These are phyloP conservation scores for Eucommia ulmoides DNA, from an alignment of 257 asterid genomes.

Conservation along the genomic window DNA sequence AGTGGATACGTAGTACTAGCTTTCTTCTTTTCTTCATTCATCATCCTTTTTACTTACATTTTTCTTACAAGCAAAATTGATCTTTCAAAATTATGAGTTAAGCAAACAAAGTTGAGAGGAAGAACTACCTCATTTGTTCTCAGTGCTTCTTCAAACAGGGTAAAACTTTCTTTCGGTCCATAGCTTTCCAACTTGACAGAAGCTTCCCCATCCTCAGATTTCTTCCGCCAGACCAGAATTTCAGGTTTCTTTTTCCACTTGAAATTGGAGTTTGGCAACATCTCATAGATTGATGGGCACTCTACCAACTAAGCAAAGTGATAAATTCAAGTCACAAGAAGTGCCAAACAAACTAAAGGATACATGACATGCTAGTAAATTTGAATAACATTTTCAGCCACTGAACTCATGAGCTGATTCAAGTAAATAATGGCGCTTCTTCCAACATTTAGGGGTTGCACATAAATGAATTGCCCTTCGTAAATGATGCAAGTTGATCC, in stretches of 20 bases:
- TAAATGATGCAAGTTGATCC: no score
- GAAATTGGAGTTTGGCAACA: slow-evolving; percentile 61
- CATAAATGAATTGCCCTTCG: no score
- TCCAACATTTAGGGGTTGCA: no score
- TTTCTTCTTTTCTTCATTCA: no score
- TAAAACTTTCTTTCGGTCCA: slow-evolving; percentile 28
- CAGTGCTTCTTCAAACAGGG: slow-evolving; percentile 59
- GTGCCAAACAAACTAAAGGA: slow-evolving; percentile 1
- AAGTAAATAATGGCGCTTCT: no score
- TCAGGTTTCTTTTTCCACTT: slow-evolving; percentile 69
- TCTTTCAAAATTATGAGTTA: no score
- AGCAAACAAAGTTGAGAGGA: slow-evolving; percentile 1
- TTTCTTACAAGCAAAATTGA: no score
- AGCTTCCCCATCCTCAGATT: slow-evolving; percentile 33
- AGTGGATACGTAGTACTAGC: no score
- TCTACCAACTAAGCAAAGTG: slow-evolving; percentile 39
- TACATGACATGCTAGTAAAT: background rate
- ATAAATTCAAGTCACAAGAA: background rate
- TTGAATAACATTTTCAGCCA: background rate
- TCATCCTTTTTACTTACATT: no score
- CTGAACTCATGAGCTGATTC: no score
- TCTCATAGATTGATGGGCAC: slow-evolving; percentile 76
- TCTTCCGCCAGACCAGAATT: slow-evolving; percentile 62
- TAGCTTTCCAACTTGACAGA: slow-evolving; percentile 40
- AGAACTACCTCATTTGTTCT: slow-evolving; percentile 51